These are phyloP conservation scores for Combretum micranthum DNA, from an alignment of 345 rosid genomes.

Conservation along the genomic window DNA sequence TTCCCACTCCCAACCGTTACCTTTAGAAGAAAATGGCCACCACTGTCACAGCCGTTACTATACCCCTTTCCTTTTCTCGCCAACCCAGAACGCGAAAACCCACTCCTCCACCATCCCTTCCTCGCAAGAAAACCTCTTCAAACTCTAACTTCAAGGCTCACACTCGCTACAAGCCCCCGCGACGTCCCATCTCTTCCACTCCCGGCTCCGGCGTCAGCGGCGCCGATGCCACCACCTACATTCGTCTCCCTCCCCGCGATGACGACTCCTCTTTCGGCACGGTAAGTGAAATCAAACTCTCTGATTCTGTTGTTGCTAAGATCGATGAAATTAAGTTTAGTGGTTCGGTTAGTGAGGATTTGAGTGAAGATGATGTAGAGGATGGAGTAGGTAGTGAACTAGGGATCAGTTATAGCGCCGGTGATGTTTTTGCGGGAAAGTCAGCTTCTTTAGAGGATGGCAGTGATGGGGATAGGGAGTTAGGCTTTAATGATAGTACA, in stretches of 20 bases:
- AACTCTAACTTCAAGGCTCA: slow-evolving; percentile 28
- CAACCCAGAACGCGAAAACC: slow-evolving; percentile 33
- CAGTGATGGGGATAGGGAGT: slow-evolving; percentile 11
- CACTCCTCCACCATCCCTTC: slow-evolving; percentile 15
- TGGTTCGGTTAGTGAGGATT: slow-evolving; percentile 19
- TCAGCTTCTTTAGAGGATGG: slow-evolving; percentile 19
- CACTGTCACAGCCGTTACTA: too few relatives aligned
- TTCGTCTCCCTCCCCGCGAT: slow-evolving; percentile 77
- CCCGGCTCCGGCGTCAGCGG: slow-evolving; percentile 34
- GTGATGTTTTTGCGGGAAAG: slow-evolving; percentile 41
- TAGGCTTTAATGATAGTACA: slow-evolving; percentile 6
- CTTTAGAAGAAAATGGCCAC: too few relatives aligned
- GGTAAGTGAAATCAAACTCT: slow-evolving; percentile 46
- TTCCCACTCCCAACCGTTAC: too few relatives aligned
- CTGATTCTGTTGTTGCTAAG: slow-evolving; percentile 37
- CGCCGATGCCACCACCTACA: slow-evolving; percentile 75
- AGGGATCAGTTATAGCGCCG: slow-evolving; percentile 23
- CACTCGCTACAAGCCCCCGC: slow-evolving; percentile 23
- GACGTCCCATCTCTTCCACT: slow-evolving; percentile 20
- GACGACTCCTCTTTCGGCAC: slow-evolving; percentile 22
- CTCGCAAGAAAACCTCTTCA: slow-evolving; percentile 8
- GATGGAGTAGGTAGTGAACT: slow-evolving; percentile 3
- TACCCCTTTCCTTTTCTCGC: background rate
- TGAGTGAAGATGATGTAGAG: slow-evolving; percentile 19
- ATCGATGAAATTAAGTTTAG: slow-evolving; percentile 8